Evolutionary conservation across 257 asterid genomes (phyloP).

Genomic region (Dorcoceras hygrometricum): DNA sequence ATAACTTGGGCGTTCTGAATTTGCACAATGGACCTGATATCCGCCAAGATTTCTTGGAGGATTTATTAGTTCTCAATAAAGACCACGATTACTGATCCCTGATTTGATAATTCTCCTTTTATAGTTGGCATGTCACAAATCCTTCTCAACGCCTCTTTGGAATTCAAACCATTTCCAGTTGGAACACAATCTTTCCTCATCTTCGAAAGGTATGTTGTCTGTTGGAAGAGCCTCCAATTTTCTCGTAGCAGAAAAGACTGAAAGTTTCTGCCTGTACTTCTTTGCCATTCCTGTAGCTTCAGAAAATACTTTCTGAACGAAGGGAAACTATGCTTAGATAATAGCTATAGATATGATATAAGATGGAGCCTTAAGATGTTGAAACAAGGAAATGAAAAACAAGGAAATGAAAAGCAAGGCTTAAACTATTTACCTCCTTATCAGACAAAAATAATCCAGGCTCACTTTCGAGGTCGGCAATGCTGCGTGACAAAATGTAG

Average conservation of each 20-base stretch:
- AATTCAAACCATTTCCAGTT: conserved; percentile 93
- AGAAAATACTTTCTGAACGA: conserved; percentile 65
- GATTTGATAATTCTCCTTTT: conserved; percentile 2
- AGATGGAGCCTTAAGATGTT: neutral
- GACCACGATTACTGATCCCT: neutral
- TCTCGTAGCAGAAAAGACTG: conserved; percentile 32
- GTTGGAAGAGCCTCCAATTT: conserved; percentile 50
- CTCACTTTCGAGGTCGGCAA: conserved; percentile 85
- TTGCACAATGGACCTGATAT: neutral
- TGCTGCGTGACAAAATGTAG: conserved; percentile 45
- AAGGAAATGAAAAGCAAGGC: neutral
- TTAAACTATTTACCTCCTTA: conserved; percentile 57
- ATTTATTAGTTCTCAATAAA: neutral
- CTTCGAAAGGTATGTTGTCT: conserved; percentile 60
- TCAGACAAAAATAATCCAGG: conserved; percentile 75
- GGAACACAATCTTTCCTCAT: conserved; percentile 65
- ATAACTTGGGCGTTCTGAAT: neutral
- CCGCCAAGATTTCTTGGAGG: neutral
- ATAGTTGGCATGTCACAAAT: conserved; percentile 21
- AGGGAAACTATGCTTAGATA: neutral
- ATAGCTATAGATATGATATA: neutral
- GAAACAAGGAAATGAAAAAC: conserved; percentile 3
- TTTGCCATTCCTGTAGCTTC: conserved; percentile 89
- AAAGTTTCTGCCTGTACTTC: conserved; percentile 60
- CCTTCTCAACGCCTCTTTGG: conserved; percentile 38